A percentile compares a stretch with the other conserved stretches of the same genome.
These are phyloP conservation scores for Boletus reticuloceps DNA, from an alignment of 768 basidiomycete genomes.

Conservation along the genomic window DNA sequence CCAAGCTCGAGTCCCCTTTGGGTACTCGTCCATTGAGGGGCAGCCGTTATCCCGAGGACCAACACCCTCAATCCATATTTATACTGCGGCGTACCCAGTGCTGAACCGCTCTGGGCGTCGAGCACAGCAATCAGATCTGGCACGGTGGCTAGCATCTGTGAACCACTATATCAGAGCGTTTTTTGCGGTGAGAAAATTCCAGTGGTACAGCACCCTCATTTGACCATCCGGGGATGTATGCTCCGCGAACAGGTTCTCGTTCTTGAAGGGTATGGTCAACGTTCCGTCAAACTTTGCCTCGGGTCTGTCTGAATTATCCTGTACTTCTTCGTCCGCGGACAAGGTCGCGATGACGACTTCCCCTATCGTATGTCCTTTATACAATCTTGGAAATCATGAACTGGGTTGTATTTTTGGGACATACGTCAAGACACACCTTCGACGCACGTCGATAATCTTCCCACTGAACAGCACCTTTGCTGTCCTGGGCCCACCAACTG, in stretches of 20 bases:
- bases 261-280: slow-evolving; percentile 58
- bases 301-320: slow-evolving; percentile 20
- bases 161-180: slow-evolving; percentile 4
- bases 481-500: slow-evolving; percentile 34
- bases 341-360: slow-evolving; percentile 33
- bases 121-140: slow-evolving; percentile 66
- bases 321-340: slow-evolving; percentile 28
- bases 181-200: background rate
- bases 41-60: slow-evolving; percentile 45
- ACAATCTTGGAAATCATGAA: slow-evolving; percentile 14
- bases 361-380: slow-evolving; percentile 42
- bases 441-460: slow-evolving; percentile 53
- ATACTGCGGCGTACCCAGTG: slow-evolving; percentile 63
- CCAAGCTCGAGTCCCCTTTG: slow-evolving; percentile 48
- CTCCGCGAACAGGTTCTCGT: slow-evolving; percentile 57
- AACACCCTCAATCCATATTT: slow-evolving; percentile 59
- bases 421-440: slow-evolving; percentile 23
- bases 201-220: slow-evolving; percentile 12
- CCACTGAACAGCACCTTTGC: slow-evolving; percentile 51
- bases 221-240: slow-evolving; percentile 31
- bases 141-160: slow-evolving; percentile 50
- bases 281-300: slow-evolving; percentile 27
- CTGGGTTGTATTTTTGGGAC: background rate
- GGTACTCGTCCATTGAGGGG: slow-evolving; percentile 55
- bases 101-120: slow-evolving; percentile 59